phyloP scores from a whole-genome alignment of 305 asterid genomes.

The Euphrasia arctica region DNA sequence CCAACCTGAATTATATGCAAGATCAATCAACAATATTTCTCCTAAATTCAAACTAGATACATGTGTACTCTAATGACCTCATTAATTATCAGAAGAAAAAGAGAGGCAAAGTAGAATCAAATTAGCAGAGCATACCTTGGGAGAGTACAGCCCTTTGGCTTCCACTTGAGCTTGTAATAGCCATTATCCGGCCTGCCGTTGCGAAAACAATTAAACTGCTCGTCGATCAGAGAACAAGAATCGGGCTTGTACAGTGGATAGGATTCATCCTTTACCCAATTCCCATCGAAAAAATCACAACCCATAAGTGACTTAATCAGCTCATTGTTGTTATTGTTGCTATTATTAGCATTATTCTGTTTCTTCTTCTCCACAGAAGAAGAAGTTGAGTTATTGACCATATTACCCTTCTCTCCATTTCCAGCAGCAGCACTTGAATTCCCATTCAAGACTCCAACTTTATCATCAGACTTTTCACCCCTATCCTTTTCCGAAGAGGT shows the following conservation, averaged over 20 bases:
- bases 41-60: too few relatives aligned
- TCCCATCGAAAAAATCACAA: slow-evolving; percentile 75
- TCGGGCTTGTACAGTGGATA: slow-evolving; percentile 86
- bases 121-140: slow-evolving; percentile 56
- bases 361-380: slow-evolving; percentile 29
- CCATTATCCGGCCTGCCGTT: slow-evolving; percentile 80
- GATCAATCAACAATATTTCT: not conserved
- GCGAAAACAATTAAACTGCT: slow-evolving; percentile 68
- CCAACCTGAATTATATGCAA: slow-evolving; percentile 36
- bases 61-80: not conserved
- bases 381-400: slow-evolving; percentile 35
- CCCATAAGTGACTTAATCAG: slow-evolving; percentile 51
- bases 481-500: slow-evolving; percentile 19
- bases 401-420: slow-evolving; percentile 38
- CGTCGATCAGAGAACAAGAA: slow-evolving; percentile 84
- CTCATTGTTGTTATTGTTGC: slow-evolving; percentile 25
- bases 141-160: slow-evolving; percentile 74
- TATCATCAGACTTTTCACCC: slow-evolving; percentile 32
- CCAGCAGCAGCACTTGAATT: slow-evolving; percentile 37
- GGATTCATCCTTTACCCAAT: slow-evolving; percentile 79
- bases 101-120: not conserved
- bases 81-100: not conserved
- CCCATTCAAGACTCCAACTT: slow-evolving; percentile 41
- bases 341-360: slow-evolving; percentile 18
- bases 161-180: slow-evolving; percentile 69